These are phyloP conservation scores for Phylloporus arenicola DNA, from an alignment of 768 basidiomycete genomes.

Conservation along the genomic window DNA sequence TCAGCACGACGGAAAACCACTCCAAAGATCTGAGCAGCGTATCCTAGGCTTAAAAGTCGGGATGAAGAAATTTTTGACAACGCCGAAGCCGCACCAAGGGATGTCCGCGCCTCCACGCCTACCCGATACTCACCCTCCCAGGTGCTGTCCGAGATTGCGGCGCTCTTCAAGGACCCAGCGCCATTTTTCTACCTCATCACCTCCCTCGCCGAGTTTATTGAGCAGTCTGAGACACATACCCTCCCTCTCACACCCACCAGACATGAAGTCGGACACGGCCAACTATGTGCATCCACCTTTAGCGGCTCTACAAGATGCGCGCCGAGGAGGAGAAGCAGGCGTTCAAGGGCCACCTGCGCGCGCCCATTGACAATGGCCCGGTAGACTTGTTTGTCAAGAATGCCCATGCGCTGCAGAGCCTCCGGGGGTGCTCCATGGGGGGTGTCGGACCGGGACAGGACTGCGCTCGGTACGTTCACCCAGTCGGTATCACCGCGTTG, in stretches of 20 bases:
- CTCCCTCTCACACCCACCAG: slow-evolving; percentile 87
- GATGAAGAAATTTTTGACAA: slow-evolving; percentile 99
- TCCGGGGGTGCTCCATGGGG: no score
- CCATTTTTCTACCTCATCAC: slow-evolving; percentile 80
- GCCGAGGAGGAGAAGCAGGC: no score
- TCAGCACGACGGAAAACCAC: slow-evolving; percentile 64
- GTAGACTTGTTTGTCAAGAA: slow-evolving; percentile 71
- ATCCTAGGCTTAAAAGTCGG: slow-evolving; percentile 63
- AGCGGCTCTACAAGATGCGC: slow-evolving; percentile 76
- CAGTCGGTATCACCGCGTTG: no score
- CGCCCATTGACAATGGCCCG: slow-evolving; percentile 44
- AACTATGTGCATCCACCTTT: slow-evolving; percentile 84
- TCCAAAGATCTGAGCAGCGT: slow-evolving; percentile 44
- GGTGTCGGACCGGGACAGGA: no score
- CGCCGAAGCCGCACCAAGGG: no score
- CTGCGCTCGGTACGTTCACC: no score
- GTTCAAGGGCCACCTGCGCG: slow-evolving; percentile 41
- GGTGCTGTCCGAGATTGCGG: no score
- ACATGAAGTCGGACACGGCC: slow-evolving; percentile 92
- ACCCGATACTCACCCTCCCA: no score
- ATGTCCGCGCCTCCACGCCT: no score
- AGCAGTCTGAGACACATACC: slow-evolving; percentile 48
- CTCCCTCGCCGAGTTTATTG: slow-evolving; percentile 62
- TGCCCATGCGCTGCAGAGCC: no score
- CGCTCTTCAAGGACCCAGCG: no score